Conservation (phyloP, 139 green algal species). For the Microglena sp. region DNA sequence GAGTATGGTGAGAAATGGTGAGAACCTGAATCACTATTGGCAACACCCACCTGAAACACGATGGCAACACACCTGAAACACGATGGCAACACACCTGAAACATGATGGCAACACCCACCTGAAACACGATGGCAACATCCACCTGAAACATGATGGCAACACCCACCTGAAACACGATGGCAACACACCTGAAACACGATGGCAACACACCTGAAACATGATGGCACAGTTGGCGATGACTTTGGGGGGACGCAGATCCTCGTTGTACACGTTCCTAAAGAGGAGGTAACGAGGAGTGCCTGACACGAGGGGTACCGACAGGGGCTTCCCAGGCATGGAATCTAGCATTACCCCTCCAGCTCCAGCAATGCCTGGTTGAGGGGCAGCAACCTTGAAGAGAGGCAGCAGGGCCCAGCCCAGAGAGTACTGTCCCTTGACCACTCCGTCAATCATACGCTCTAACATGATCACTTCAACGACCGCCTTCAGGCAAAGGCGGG, state of each 20-base stretch:
- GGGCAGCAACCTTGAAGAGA: slow-evolving; percentile 28
- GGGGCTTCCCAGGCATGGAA: slow-evolving; percentile 14
- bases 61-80: too few relatives aligned
- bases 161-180: slow-evolving; percentile 43
- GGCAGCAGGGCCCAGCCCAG: slow-evolving; percentile 51
- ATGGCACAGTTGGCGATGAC: slow-evolving; percentile 35
- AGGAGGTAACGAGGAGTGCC: slow-evolving; percentile 56
- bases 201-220: slow-evolving; percentile 47
- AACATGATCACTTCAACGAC: slow-evolving; percentile 53
- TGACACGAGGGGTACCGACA: slow-evolving; percentile 33
- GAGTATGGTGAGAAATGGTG: too few relatives aligned
- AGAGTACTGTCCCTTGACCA: slow-evolving; percentile 35
- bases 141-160: too few relatives aligned
- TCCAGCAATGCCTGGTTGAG: slow-evolving; percentile 4
- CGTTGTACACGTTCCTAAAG: slow-evolving; percentile 39
- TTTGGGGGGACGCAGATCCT: slow-evolving; percentile 35
- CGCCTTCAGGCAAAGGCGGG: too few relatives aligned
- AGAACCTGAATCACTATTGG: too few relatives aligned
- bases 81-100: too few relatives aligned
- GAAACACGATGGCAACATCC: too few relatives aligned
- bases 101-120: too few relatives aligned
- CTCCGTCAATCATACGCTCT: slow-evolving; percentile 38
- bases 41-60: too few relatives aligned
- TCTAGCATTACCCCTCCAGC: slow-evolving; percentile 14
- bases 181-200: too few relatives aligned